Evolutionary conservation across 805 yeast species (phyloP), one percentile per base, ranked within the genome.

Genomic region (Lipomyces yamadae): DNA sequence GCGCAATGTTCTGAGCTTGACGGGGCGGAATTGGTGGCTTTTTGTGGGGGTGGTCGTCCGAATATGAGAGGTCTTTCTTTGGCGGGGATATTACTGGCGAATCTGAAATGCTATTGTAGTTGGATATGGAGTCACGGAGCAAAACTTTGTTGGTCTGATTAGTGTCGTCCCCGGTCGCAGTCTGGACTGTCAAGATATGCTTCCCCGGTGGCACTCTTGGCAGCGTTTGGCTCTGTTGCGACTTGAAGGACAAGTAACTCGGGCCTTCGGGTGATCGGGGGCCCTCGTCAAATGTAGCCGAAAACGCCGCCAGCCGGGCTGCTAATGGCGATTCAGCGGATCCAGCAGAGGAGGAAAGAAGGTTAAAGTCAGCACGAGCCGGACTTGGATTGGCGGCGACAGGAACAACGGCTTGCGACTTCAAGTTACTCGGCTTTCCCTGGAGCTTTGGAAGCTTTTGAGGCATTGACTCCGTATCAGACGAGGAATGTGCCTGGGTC

Each of bases 251-350:
- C 63, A 64, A 29, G 58, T 48, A 67, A 5, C 66, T 56, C 13
- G 61, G 42, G 30, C 32, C 29, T 39, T 64, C 68, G 2, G 70
- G 68, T 33, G 70, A 64, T 4, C 63, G 56, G 15, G 63, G 52
- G 39, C 56, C n/a, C 24, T 62, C 65, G 13, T 56, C 61, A 37
- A 67, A 67, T 4, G 70, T 67, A 13, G 69, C 61, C 55, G 70
- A 67, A 24, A 39, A 67, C 35, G 64, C 67, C 2, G 68, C 70
- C 5, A 67, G 50, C 5, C 70, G 60, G 24, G 56, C 65, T 1
- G 70, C 70, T 11, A 65, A 50, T 10, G 71, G 70, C 35, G 71
- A 65, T 15, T 39, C 56, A 32, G 63, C 42, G 37, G 71, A 68
- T 13, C 30, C 63, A 2, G 64, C 71, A 1, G 71, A 68, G 5